These are phyloP conservation scores for Chrysochromulina parva DNA, from an alignment of 78 protist genomes.

Conservation along the genomic window DNA sequence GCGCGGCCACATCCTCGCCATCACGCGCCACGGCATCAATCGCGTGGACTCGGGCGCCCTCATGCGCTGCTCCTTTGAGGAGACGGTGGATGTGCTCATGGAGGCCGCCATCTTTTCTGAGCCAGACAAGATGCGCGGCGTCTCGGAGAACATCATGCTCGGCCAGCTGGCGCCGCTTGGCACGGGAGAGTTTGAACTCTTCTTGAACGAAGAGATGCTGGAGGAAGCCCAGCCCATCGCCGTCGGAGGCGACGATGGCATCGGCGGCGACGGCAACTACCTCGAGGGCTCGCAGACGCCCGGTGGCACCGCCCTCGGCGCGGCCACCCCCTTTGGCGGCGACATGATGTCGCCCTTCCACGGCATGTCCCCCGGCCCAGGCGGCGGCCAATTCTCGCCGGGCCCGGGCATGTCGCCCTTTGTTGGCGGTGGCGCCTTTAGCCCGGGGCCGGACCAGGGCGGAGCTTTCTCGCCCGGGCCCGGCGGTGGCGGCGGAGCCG, in stretches of 20 bases:
- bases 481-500: not conserved
- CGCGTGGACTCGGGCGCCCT: conserved; percentile 79
- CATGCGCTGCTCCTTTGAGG: conserved; percentile 96
- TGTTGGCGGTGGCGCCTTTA: not conserved
- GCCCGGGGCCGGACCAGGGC: not conserved
- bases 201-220: conserved; percentile 76
- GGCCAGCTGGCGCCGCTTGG: conserved; percentile 96
- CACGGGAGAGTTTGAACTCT: conserved; percentile 86
- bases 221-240: conserved; percentile 41
- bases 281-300: not conserved
- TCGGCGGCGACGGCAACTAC: not conserved
- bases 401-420: conserved; percentile 40
- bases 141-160: conserved; percentile 93
- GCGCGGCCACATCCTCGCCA: conserved; percentile 92
- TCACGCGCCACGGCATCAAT: conserved; percentile 99
- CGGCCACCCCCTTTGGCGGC: not conserved
- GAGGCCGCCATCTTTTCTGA: conserved; percentile 94
- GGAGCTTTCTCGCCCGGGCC: not conserved
- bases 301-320: not conserved
- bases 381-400: conserved; percentile 4
- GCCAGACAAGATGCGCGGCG: conserved; percentile 89
- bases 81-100: conserved; percentile 96
- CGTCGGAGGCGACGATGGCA: not conserved
- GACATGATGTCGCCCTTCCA: not conserved
- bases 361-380: not conserved